Conservation (phyloP, 2,329 filamentous ascomycete genomes). For the Atkinsonella texensis region DNA sequence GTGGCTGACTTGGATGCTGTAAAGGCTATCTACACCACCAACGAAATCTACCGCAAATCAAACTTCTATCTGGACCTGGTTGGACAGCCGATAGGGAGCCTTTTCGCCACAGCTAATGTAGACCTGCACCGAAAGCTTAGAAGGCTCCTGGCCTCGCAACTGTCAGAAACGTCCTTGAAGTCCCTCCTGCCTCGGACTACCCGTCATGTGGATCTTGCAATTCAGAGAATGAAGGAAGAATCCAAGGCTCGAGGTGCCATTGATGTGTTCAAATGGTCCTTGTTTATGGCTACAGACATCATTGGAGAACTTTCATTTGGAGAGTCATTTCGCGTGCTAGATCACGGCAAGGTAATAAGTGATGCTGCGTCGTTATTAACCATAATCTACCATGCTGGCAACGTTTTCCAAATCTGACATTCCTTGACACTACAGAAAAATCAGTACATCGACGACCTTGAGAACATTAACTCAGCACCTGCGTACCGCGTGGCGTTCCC, state of each 20-base stretch:
- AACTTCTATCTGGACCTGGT: constrained; percentile 14
- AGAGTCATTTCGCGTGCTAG: constrained; percentile 40
- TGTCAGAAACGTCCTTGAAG: constrained; percentile 25
- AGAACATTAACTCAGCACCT: constrained; percentile 12
- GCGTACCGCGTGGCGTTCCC: constrained; percentile 19
- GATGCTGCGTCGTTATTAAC: neutral
- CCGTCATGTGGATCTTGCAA: constrained; percentile 23
- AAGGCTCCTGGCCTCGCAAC: constrained; percentile 27
- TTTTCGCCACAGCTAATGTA: constrained; percentile 30
- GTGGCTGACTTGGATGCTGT: constrained; percentile 12
- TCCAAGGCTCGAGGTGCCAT: constrained; percentile 20
- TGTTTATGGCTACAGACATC: constrained; percentile 41
- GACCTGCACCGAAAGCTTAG: constrained; percentile 27
- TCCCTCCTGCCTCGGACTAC: constrained; percentile 21
- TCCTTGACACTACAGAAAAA: constrained; percentile 12
- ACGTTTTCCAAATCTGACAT: neutral
- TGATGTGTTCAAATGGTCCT: constrained; percentile 42
- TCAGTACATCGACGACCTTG: constrained; percentile 28
- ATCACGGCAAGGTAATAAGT: constrained; percentile 31
- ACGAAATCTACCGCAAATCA: constrained; percentile 15
- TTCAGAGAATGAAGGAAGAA: constrained; percentile 33
- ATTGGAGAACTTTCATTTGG: constrained; percentile 43
- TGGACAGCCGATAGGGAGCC: constrained; percentile 1
- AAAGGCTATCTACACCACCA: constrained; percentile 21
- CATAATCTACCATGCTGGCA: neutral